Evolutionary conservation across 2,329 filamentous ascomycete genomes (phyloP).

Genomic region (Ceratocystis huliohia): DNA sequence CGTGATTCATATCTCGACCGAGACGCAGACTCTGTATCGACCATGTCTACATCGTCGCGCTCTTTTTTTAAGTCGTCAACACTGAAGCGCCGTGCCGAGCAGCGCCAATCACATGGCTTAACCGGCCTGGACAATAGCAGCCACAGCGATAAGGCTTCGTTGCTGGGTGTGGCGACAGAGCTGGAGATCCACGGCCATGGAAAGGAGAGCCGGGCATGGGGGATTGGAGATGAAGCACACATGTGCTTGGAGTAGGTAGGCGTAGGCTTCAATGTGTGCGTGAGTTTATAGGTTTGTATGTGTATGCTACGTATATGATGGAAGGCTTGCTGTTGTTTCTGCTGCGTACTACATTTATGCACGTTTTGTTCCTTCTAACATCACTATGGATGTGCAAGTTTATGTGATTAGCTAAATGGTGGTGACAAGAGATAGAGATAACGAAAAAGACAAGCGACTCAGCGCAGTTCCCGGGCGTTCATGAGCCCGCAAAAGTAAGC

Average conservation of each 20-base stretch:
- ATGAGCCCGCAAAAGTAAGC: too few species aligned
- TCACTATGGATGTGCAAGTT: too few species aligned
- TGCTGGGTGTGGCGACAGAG: conserved; percentile 35
- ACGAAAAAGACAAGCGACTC: too few species aligned
- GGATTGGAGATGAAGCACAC: conserved; percentile 68
- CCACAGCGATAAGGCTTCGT: conserved; percentile 33
- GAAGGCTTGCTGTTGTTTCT: not conserved
- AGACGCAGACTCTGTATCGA: conserved; percentile 33
- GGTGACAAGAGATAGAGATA: too few species aligned
- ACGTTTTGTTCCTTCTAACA: not conserved
- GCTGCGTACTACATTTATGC: not conserved
- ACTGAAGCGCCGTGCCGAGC: conserved; percentile 31
- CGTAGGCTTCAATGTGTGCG: not conserved
- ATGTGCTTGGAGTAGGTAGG: conserved; percentile 60
- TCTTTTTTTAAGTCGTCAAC: conserved; percentile 34
- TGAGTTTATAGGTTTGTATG: not conserved
- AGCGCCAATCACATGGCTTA: conserved; percentile 30
- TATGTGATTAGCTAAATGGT: too few species aligned
- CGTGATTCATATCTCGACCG: conserved; percentile 6
- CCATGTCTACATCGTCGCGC: conserved; percentile 38
- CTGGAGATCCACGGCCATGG: conserved; percentile 42
- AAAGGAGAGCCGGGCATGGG: conserved; percentile 53
- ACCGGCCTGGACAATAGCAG: conserved; percentile 33
- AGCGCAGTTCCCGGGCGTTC: too few species aligned
- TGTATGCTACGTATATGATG: not conserved